A percentile compares a stretch with the other conserved stretches of the same genome.
Evolutionary conservation across 257 asterid genomes (phyloP).

Genomic region (Solanum commersonii): DNA sequence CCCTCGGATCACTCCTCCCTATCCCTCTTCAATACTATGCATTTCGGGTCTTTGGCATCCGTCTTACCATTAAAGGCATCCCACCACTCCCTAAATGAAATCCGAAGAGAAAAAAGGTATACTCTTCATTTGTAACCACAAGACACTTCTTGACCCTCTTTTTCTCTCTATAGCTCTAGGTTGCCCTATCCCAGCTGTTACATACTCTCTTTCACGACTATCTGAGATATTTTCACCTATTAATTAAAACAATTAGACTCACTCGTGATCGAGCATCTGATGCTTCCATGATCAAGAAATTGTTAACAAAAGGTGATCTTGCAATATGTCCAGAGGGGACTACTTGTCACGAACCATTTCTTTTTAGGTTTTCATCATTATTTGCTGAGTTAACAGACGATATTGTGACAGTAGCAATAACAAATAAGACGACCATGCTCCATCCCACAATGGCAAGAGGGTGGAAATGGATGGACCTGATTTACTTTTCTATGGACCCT

Average conservation of each 20-base stretch:
- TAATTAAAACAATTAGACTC: conserved; percentile 5
- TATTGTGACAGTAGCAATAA: conserved; percentile 37
- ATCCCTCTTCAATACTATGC: not conserved
- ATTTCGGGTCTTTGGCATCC: not conserved
- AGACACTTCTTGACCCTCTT: conserved; percentile 8
- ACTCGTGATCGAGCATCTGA: conserved; percentile 9
- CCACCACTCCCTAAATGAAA: not conserved
- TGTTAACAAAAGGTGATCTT: conserved; percentile 5
- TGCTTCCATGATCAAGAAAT: conserved; percentile 6
- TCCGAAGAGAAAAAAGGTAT: not conserved
- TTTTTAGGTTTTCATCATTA: conserved; percentile 30
- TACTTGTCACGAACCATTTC: conserved; percentile 37
- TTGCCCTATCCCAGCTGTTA: conserved; percentile 5
- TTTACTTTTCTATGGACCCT: conserved; percentile 34
- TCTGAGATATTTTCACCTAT: conserved; percentile 16
- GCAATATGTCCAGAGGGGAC: conserved; percentile 30
- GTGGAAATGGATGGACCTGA: conserved; percentile 32
- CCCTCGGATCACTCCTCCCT: not conserved
- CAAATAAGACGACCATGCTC: conserved; percentile 30
- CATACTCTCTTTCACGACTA: conserved; percentile 15
- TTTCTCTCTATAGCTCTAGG: conserved; percentile 8
- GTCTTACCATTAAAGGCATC: conserved; percentile 1
- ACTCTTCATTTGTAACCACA: conserved; percentile 13
- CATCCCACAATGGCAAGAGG: conserved; percentile 45
- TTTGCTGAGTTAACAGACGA: conserved; percentile 42